Evolutionary conservation across 1,284 basidiomycete genomes (phyloP).

Genomic region (Abortiporus biennis): DNA sequence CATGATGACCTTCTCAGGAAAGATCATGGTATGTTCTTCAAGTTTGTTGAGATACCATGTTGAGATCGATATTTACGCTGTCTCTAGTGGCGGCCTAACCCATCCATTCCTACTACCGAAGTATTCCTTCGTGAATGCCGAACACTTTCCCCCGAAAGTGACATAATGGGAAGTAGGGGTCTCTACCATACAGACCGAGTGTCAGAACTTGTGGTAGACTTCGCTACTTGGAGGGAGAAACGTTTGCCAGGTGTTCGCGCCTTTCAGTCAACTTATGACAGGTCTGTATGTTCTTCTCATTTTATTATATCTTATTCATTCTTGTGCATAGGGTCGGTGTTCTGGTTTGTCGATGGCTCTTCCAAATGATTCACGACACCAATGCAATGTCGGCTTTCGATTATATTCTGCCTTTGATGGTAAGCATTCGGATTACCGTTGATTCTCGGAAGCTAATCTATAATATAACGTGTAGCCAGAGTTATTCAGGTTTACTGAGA

Average conservation of each 20-base stretch:
- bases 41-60: not conserved
- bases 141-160: constrained; percentile 46
- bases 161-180: constrained; percentile 77
- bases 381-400: constrained; percentile 74
- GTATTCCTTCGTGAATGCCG: constrained; percentile 71
- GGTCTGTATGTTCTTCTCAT: constrained; percentile 32
- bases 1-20: constrained; percentile 66
- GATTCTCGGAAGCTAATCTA: constrained; percentile 1
- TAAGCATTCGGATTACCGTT: constrained; percentile 23
- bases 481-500: constrained; percentile 66
- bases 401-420: constrained; percentile 76
- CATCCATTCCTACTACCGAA: constrained; percentile 64
- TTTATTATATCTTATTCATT: not conserved
- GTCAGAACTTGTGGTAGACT: constrained; percentile 50
- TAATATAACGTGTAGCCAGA: constrained; percentile 43
- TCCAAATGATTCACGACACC: constrained; percentile 65
- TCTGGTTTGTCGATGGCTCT: constrained; percentile 72
- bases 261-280: constrained; percentile 80
- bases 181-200: constrained; percentile 57
- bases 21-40: constrained; percentile 53
- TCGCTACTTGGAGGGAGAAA: constrained; percentile 64
- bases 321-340: constrained; percentile 44
- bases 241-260: constrained; percentile 71
- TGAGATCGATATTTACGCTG: constrained; percentile 4
- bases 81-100: constrained; percentile 56